Evolutionary conservation across 306 rosid species (phyloP).

Genomic region (Fragaria nilgerrensis): DNA sequence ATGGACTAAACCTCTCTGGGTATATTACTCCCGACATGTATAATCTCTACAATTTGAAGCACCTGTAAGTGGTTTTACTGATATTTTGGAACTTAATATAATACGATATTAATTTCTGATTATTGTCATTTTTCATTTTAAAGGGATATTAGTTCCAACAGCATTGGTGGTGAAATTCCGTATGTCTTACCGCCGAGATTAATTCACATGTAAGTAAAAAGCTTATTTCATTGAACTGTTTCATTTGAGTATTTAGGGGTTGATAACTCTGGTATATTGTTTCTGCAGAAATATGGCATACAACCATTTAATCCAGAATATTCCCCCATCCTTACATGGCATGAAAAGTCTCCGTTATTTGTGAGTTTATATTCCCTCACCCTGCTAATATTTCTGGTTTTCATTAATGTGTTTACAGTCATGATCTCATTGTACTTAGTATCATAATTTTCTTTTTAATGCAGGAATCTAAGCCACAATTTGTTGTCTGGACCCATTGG

Average conservation of each 20-base stretch:
- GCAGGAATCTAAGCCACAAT: slow-evolving; percentile 94
- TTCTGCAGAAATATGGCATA: slow-evolving; percentile 73
- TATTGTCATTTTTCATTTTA: slow-evolving; percentile 26
- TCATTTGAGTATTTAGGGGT: not conserved
- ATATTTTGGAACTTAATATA: too few species aligned
- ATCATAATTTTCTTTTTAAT: slow-evolving; percentile 1
- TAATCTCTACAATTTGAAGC: slow-evolving; percentile 58
- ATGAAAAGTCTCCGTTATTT: slow-evolving; percentile 64
- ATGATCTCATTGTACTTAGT: slow-evolving; percentile 3
- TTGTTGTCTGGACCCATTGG: slow-evolving; percentile 77
- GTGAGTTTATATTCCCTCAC: slow-evolving; percentile 48
- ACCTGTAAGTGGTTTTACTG: slow-evolving; percentile 36
- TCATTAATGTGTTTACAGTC: slow-evolving; percentile 13
- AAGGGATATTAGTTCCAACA: slow-evolving; percentile 84
- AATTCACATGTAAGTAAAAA: too few species aligned
- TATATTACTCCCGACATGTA: slow-evolving; percentile 57
- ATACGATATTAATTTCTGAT: not conserved
- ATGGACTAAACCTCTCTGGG: slow-evolving; percentile 71
- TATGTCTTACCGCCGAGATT: slow-evolving; percentile 27
- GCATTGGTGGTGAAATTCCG: slow-evolving; percentile 72
- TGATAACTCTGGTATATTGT: slow-evolving; percentile 20
- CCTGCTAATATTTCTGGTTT: not conserved
- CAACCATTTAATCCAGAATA: slow-evolving; percentile 56
- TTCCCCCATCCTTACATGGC: slow-evolving; percentile 60
- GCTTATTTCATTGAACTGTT: too few species aligned